Evolutionary conservation across 768 basidiomycete species (phyloP), one percentile per base, ranked within the genome.

Genomic region (Naganishia vishniacii): DNA sequence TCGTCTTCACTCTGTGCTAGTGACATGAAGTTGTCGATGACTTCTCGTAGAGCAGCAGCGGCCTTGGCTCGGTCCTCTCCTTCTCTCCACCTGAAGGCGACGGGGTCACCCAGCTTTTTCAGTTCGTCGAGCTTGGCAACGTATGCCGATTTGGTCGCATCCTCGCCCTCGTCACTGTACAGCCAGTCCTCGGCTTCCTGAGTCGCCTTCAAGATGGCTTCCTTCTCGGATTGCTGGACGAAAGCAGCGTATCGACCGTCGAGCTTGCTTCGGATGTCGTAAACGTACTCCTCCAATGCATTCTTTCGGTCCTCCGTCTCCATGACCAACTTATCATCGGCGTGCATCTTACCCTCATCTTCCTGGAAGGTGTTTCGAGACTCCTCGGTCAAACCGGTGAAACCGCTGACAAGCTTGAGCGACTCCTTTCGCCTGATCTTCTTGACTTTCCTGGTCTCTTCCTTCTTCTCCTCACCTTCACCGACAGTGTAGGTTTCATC

Each of bases 251-350:
- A 95, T 56, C 88, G 85, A 48, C 87, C 89, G 40, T 97, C 93
- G 65, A 99, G 84, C 81, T 95, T 94, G 78, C 84, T 81, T 41
- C 92, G 88, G 73, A 83, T 91, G 78, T 98, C 94, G 80, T 97
- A 97, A 64, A 98, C 88, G 81, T 94, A 97, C 80, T 98, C 95
- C 80, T 99, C 94, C 15, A 99, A 85, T 4, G 93, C 92, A 75
- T 99, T 99, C 81, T 97, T 99, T 78, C 89, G 86, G 79, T 98
- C 89, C 85, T 97, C 94, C 63, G 95, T 99, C 76, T 99, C 95
- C 81, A 86, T 84, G 59, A 99, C 94, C 67, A 98, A 88, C 82
- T 94, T 97, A 80, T 99, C 95, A 62, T 84, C 80, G 29, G 88
- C 83, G 76, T 87, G 83, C 91, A 99, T 89, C 80, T 88, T 80